These are phyloP conservation scores for Fusarium begoniae DNA, from an alignment of 2,329 filamentous ascomycete species.

Conservation along the genomic window DNA sequence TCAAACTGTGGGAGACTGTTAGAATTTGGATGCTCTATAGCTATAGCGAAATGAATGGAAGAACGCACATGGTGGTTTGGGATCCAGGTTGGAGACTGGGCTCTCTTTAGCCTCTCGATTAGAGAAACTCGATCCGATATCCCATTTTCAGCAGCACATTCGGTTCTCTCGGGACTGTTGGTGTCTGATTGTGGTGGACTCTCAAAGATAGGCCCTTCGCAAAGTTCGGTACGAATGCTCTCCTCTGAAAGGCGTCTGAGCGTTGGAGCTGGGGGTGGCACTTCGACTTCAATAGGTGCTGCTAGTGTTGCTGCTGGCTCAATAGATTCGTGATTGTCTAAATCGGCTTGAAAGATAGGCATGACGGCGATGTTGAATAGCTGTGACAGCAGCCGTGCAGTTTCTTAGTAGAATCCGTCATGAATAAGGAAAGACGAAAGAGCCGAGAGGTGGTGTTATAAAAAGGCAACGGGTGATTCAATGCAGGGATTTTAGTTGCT, in stretches of 20 bases:
- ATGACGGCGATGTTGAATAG: slow-evolving; percentile 49
- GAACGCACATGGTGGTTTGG: slow-evolving; percentile 68
- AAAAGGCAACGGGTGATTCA: background rate
- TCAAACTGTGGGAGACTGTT: slow-evolving; percentile 48
- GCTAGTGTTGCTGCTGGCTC: slow-evolving; percentile 37
- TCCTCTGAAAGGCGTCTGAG: slow-evolving; percentile 61
- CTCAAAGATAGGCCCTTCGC: slow-evolving; percentile 64
- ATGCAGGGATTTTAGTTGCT: slow-evolving; percentile 21
- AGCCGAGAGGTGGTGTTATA: background rate
- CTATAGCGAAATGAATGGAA: background rate
- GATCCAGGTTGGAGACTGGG: slow-evolving; percentile 79
- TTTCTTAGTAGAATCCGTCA: slow-evolving; percentile 25
- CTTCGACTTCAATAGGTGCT: slow-evolving; percentile 27
- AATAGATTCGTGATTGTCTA: slow-evolving; percentile 49
- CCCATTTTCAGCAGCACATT: slow-evolving; percentile 44
- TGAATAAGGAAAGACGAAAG: slow-evolving; percentile 27
- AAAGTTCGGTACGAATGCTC: slow-evolving; percentile 68
- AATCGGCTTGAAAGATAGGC: slow-evolving; percentile 67
- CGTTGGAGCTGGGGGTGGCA: slow-evolving; percentile 15
- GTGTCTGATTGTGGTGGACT: slow-evolving; percentile 47
- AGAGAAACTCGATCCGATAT: slow-evolving; percentile 76
- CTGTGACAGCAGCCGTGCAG: slow-evolving; percentile 48
- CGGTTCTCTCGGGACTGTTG: slow-evolving; percentile 29
- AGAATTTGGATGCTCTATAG: slow-evolving; percentile 1
- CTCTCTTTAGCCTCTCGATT: slow-evolving; percentile 84